A percentile compares a stretch with the other conserved stretches of the same genome.
These are phyloP conservation scores for Diplodia seriata DNA, from an alignment of 2,329 filamentous ascomycete genomes.

Conservation along the genomic window DNA sequence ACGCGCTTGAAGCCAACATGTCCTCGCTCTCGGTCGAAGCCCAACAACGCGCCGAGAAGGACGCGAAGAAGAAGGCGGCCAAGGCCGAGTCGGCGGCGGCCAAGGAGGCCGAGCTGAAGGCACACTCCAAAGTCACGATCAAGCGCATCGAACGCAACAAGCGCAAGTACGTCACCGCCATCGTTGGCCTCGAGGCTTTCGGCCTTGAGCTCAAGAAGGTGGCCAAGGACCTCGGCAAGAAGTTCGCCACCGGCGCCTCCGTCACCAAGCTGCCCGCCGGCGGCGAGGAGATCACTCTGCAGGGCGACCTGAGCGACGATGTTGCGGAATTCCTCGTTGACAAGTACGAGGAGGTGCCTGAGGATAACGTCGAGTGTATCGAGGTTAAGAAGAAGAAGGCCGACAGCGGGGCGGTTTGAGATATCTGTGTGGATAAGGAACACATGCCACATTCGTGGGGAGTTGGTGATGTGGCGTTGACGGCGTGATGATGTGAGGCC, in stretches of 20 bases:
- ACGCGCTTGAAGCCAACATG: conserved; percentile 80
- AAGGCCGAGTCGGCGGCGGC: conserved; percentile 89
- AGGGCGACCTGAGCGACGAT: conserved; percentile 95
- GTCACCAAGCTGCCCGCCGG: conserved; percentile 88
- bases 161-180: conserved; percentile 92
- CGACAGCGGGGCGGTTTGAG: background rate
- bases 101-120: conserved; percentile 81
- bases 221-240: conserved; percentile 96
- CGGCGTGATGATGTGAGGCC: background rate
- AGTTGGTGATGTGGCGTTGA: conserved; percentile 4
- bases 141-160: conserved; percentile 99
- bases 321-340: conserved; percentile 89
- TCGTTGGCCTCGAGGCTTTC: conserved; percentile 89
- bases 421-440: no score
- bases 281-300: conserved; percentile 95
- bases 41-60: conserved; percentile 93
- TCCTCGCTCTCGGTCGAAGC: conserved; percentile 87
- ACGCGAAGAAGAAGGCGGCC: conserved; percentile 94
- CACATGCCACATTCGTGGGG: background rate
- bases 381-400: conserved; percentile 32
- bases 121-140: conserved; percentile 82
- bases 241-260: conserved; percentile 92
- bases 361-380: conserved; percentile 79
- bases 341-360: conserved; percentile 87
- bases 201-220: conserved; percentile 94